Evolutionary conservation across 495 filamentous ascomycete genomes (phyloP), one percentile per base, ranked within the genome.

Genomic region (Penicillium diatomitis): DNA sequence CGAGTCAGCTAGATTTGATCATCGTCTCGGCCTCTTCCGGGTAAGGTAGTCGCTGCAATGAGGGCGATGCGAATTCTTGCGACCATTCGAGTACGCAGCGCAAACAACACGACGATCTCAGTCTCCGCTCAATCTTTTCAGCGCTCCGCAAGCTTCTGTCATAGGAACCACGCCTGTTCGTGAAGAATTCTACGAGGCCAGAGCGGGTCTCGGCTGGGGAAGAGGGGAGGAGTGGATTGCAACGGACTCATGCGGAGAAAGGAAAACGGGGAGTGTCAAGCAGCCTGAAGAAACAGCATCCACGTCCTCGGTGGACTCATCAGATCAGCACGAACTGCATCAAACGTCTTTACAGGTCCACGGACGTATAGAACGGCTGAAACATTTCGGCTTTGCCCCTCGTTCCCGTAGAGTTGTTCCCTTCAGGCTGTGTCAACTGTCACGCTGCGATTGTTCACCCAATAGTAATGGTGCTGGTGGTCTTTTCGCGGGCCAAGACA

Each of bases 241-340:
- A 20, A 50, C 47, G 36, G 49, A 41, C 56, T 58, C 46, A 57
- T 62, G 59, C 59, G 56, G 59, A 62, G 59, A 56, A 56, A 30
- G 32, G 32, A 37, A 38, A 41, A 34, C 30, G 47, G 39, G 39
- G 47, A 12, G 34, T 9, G 29, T 1, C 20, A 20, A 34, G 20
- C 33, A 34, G 42, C 30, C 30, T 44, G 42, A 34, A 9, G 33
- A 32, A 38, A 20, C 20, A 9, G 34, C 27, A 37, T 30, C 45
- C 31, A 7, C 20, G 10, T 9, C 29, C 32, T 45, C 11, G 20
- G 20, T 20, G 20, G 20, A 20, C 20, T 20, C 20, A 20, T 20
- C 20, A 20, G 20, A 20, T 20, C 20, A 20, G 20, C 20, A 20
- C 20, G 20, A 20, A 20, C 20, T 20, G 20, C 20, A 20, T 20